Base-by-base conservation (phyloP, 306 rosid genomes). In the Cucumis melo region DNA sequence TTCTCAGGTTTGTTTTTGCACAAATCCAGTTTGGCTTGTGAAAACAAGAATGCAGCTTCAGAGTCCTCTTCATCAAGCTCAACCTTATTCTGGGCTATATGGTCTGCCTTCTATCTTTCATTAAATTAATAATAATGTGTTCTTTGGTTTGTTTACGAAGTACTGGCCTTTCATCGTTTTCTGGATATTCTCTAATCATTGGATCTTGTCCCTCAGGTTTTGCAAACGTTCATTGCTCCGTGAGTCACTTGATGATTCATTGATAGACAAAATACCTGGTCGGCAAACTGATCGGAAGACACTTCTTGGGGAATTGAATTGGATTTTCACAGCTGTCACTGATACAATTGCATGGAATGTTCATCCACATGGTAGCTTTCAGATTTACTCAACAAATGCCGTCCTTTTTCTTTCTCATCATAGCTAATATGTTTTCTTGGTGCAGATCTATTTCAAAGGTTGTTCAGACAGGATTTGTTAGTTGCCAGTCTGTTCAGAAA, bases 321-420 rank as follows among this genome's bases (percentile, higher is more conserved):
- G 99, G 99, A 95, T 95, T 72, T 95, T 95, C 80, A 95, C 99
- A 14, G 99, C 99, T 23, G 97, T 95, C 78, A 95, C 99, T 50
- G 97, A 95, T 81, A 95, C 99, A 6, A 92, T 95, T 85, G 99
- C 99, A 19, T 95, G 99, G 99, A 95, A 95, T 78, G 98, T 92
- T 85, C 97, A 92, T 74, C 98, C 99, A 54, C 97, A 88, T 78
- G 99, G 99, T 95, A 85, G 51, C 76, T 80, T 67, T 78, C 72
- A 61, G 59, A 36, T 62, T 54, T 38, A 41, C 72, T 23, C 0
- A 17, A 51, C 74, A 42, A 39, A 57, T 58, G 36, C 56, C 8
- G 55, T 75, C 24, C 17, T 16, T 75, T 24, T 39, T 20, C 65
- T n/a, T 42, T 8, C 32, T 58, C 15, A 5, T 23, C 54, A 42